Evolutionary conservation across 768 basidiomycete species (phyloP).

Genomic region (Naganishia onofrii): DNA sequence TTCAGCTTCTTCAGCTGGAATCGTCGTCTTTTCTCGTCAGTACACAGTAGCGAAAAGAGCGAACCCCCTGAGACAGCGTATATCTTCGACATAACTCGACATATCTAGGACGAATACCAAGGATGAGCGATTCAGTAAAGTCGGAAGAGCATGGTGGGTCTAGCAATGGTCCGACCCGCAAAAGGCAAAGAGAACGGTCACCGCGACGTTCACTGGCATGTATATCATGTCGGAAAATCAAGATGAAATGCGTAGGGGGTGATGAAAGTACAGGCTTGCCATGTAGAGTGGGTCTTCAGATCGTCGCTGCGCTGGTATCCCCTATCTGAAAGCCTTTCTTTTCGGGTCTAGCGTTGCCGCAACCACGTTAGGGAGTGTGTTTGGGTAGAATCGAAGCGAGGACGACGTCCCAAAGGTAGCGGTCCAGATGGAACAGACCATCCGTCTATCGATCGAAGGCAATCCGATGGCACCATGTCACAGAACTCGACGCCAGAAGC

Average conservation of each 20-base stretch:
- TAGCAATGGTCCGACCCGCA: constrained; percentile 1
- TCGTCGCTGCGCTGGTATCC: background rate
- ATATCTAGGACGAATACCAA: background rate
- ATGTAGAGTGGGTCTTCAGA: background rate
- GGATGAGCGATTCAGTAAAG: background rate
- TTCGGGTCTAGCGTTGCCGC: constrained; percentile 3
- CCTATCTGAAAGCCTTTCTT: background rate
- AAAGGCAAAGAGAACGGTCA: constrained; percentile 7
- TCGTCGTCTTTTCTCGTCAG: too few relatives aligned
- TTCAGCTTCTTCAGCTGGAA: too few relatives aligned
- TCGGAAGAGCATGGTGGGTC: background rate
- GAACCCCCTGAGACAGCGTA: background rate
- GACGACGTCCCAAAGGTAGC: background rate
- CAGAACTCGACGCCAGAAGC: constrained; percentile 3
- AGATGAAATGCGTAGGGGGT: constrained; percentile 21
- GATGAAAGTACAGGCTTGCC: constrained; percentile 20
- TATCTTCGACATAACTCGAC: background rate
- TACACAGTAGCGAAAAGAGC: background rate
- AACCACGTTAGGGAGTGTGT: constrained; percentile 17
- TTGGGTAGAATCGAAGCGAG: constrained; percentile 19
- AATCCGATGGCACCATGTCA: constrained; percentile 12
- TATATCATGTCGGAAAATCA: constrained; percentile 25
- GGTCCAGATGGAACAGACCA: background rate
- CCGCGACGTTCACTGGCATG: constrained; percentile 18
- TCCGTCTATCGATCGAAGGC: background rate